Base-by-base conservation (phyloP, 495 filamentous ascomycete species). In the Oleoguttula mirabilis region DNA sequence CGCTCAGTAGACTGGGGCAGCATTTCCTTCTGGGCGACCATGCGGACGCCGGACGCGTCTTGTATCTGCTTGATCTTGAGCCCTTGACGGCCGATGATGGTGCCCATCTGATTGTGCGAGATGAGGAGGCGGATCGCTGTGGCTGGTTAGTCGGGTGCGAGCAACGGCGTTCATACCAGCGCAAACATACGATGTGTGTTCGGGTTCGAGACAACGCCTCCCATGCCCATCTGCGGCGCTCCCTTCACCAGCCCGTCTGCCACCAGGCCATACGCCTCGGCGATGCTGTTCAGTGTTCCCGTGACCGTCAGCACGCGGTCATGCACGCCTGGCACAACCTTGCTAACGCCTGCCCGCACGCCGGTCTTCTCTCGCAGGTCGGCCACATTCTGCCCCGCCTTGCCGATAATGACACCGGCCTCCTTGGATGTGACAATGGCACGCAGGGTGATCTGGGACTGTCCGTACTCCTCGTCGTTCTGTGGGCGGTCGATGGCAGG, bases 21-120 rank as follows among this genome's bases (percentile, higher is more conserved):
- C 90, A 98, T 96, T 57, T 98, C 90, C 66, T 98, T 98, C 61
- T 95, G 88, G 36, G 90, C 90, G 23, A 96, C 87, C 90, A 98
- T 96, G 52, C 90, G 84, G 43, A 95, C 88, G 48, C 88, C 86
- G 2, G 92, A 96, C 10, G 79, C 78, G 64, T 98, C 92, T 61
- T 98, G 90, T 54, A 98, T 98, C 62, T 94, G 82, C 73, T 98
- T 98, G 69, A 98, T 98, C 69, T 95, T 96, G 46, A 93, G 71
- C 32, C 90, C 90, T 66, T 87, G 81, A 39, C 87, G 80, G 48
- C 90, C 90, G 54, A 98, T 98, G 63, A 98, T 94, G 49, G 90
- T 96, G 40, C 90, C 90, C 90, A 98, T 98, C 62, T 98, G 92
- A 59, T 96, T 96, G 66, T 98, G 90, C 15, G 92, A 96, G 58